Evolutionary conservation across 495 filamentous ascomycete species (phyloP), one percentile per base, ranked within the genome.

Genomic region (Paragyromitra xinjiangensis): DNA sequence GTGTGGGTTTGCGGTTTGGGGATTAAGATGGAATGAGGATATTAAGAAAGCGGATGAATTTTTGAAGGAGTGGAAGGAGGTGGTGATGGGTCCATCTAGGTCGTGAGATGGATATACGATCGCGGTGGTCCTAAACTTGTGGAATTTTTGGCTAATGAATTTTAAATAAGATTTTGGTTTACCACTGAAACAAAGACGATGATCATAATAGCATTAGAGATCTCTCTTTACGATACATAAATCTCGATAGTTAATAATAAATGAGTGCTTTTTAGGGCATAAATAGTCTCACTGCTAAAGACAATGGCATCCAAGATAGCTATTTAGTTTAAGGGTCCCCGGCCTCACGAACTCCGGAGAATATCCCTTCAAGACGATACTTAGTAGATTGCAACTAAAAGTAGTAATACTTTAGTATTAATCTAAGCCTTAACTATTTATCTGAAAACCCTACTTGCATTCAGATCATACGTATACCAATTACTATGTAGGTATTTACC

Each of bases 41-140:
- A 34, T 34, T 34, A 14, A 45, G 22, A 51, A 12, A 14, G 73
- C 51, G 12, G 56, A 29, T 1, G 19, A 26, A 24, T 71, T 76
- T 48, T 40, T 76, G 39, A 19, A 12, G 3, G 73, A 76, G 16
- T 76, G 67, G 67, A 26, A 16, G 55, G 6, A 59, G 26, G 4
- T 59, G 26, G 14, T 7, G 22, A 24, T 14, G 11, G 55, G 14
- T 29, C 11, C 55, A 22, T 34, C 12, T 14, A 1, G 55, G 26
- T 37, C 8, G 55, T 37, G 24, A 29, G 51, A 55, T 7, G 50
- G 16, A 9, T 55, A 55, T 53, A 55, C 24, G 6, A 11, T 55
- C 2, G 29, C 29, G 2, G 29, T 55, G 6, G n/a, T 19, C n/a
- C 22, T 2, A 12, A 48, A n/a, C 6, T n/a, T 48, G 4, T 12